Base-by-base conservation (phyloP, 2,329 filamentous ascomycete genomes). In the Cytospora mali region DNA sequence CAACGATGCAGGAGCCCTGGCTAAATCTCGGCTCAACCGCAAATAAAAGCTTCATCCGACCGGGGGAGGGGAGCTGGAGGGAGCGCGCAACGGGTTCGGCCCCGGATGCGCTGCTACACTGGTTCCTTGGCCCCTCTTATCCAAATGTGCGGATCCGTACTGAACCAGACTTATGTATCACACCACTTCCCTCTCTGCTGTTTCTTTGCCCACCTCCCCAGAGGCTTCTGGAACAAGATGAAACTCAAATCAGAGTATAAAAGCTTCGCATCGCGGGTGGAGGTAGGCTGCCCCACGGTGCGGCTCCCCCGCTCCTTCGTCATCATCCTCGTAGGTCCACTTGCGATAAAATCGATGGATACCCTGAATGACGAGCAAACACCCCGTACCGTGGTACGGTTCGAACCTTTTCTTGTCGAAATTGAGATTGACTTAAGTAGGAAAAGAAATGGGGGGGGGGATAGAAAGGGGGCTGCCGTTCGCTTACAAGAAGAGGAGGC, bases 321-420 rank as follows among this genome's bases (percentile, higher is more conserved):
- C 58, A 54, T 54, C 58, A 60, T 60, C 50, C 58, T 29, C 35
- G 58, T 60, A 51, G 51, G 21, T 23, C 58, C 58, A 60, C 58
- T 29, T 60, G 49, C 35, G 48, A 39, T 49, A 42, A 48, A 50
- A 29, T n/a, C 46, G 10, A 7, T 3, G 7, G n/a, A 21, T 6
- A 42, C n/a, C 1, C 21, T 42, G 18, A 42, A 60, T 60, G 57
- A 54, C 58, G 50, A 33, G 4, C 58, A 60, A 23, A 60, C 48
- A 28, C 39, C 11, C 39, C 9, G 39, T 46, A 46, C 39, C 39
- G 11, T 46, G 39, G 39, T 46, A 46, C 39, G 39, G 39, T 10
- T 46, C 39, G 39, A 46, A 11, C n/a, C n/a, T 46, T 23, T 21
- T 21, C 39, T 23, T 46, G 42, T 46, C n/a, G 42, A 46, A 21